Percentiles rank a stretch among this genome's conserved stretches.
Conservation (phyloP, 768 basidiomycete species). For the Russula griseocarnosa region DNA sequence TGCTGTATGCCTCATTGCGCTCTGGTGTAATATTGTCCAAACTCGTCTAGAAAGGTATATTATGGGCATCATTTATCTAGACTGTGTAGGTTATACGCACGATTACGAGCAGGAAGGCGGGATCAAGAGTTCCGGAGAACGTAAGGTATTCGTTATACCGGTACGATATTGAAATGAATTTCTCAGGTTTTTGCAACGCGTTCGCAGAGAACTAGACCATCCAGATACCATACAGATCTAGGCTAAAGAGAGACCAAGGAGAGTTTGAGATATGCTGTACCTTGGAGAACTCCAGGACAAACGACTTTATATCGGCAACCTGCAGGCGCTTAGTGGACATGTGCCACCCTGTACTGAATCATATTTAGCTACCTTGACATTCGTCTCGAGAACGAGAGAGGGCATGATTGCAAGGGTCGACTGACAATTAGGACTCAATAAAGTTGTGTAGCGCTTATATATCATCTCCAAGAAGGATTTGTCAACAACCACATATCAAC, state of each 20-base stretch:
- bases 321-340: not conserved
- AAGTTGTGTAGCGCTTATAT: not conserved
- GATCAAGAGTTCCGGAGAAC: constrained; percentile 60
- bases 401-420: constrained; percentile 18
- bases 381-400: constrained; percentile 20
- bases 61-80: not conserved
- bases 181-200: constrained; percentile 52
- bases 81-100: constrained; percentile 40
- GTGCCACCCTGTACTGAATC: not conserved
- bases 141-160: constrained; percentile 56
- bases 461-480: not conserved
- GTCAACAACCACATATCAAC: too few relatives aligned
- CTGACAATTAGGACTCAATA: not conserved
- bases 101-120: constrained; percentile 55
- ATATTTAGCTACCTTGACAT: constrained; percentile 19
- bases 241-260: not conserved
- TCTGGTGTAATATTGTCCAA: constrained; percentile 52
- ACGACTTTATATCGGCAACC: constrained; percentile 12
- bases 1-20: constrained; percentile 51
- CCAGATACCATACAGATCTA: not conserved
- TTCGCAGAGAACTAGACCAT: constrained; percentile 47
- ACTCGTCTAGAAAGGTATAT: constrained; percentile 41
- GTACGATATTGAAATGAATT: constrained; percentile 51
- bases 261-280: not conserved
- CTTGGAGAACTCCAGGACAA: constrained; percentile 24